phyloP scores from a whole-genome alignment of 163 green algal genomes.

The Scenedesmus sp. region DNA sequence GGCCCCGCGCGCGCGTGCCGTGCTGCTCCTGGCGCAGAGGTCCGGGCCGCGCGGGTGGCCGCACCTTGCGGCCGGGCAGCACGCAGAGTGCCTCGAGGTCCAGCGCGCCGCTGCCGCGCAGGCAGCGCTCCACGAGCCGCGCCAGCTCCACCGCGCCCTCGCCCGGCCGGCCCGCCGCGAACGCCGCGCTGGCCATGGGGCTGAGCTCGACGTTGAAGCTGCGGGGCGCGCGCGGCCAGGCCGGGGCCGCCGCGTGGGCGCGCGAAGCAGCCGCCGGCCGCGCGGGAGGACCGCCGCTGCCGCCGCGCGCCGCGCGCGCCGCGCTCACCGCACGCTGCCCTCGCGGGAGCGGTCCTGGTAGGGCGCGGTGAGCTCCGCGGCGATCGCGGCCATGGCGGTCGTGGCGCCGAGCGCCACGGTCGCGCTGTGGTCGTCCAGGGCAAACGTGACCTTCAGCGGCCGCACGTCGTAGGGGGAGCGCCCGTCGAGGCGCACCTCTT shows the following conservation, averaged over 20 bases:
- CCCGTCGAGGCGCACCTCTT: constrained; percentile 73
- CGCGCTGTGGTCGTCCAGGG: constrained; percentile 69
- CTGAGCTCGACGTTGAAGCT: constrained; percentile 85
- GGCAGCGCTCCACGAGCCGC: constrained; percentile 78
- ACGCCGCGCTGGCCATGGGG: constrained; percentile 77
- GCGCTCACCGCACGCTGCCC: constrained; percentile 56
- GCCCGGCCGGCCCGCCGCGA: constrained; percentile 67
- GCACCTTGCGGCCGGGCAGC: constrained; percentile 76
- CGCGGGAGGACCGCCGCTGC: too few relatives aligned
- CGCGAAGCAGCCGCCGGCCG: too few relatives aligned
- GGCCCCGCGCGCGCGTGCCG: too few relatives aligned
- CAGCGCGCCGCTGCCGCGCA: constrained; percentile 83
- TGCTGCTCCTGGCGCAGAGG: too few relatives aligned
- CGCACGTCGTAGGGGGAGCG: constrained; percentile 65
- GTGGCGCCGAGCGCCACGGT: constrained; percentile 84
- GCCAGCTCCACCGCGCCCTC: constrained; percentile 73
- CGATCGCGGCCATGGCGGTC: constrained; percentile 73
- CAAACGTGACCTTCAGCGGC: constrained; percentile 74
- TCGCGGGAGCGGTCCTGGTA: constrained; percentile 79
- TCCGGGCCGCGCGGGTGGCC: too few relatives aligned
- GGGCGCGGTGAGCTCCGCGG: constrained; percentile 76
- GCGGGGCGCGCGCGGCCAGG: constrained; percentile 45
- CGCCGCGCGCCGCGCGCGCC: too few relatives aligned
- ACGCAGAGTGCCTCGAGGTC: constrained; percentile 93
- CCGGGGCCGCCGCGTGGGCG: too few relatives aligned